Evolutionary conservation across 768 basidiomycete species (phyloP), one percentile per base, ranked within the genome.

Genomic region (Pleurotus ostreatus): DNA sequence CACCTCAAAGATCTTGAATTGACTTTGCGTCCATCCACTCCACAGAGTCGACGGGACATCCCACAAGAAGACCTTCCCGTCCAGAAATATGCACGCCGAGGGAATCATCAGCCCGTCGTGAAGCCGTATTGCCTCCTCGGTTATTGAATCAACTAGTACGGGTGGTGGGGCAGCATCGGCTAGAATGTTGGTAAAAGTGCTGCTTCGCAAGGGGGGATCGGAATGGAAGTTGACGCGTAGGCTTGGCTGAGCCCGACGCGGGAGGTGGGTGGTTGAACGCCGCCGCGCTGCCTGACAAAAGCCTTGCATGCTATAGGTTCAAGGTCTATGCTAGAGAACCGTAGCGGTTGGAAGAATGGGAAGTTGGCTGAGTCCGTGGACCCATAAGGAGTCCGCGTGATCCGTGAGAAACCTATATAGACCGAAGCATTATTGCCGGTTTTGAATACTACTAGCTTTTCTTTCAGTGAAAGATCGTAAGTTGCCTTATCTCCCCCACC

Each of bases 1-100:
- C 11, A 83, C 78, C 55, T 96, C 88, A 60, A 98, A 92, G 22
- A 96, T 68, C 60, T 84, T 80, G 61, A 96, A 91, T 58, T 85
- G 83, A 41, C 86, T 89, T 53, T 76, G 74, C 5, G 65, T 74
- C 94, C 94, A 98, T 2, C 77, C 87, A 2, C 68, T 63, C 85
- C 89, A 90, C 1, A 77, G 65, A 4, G 68, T 76, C 2, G 74
- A 69, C 2, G 54, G 54, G 15, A 90, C 88, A 66, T 98, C 86
- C 96, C 96, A 99, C 39, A 98, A 68, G 53, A 95, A 88, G 0
- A 93, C 88, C 45, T 89, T 83, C 2, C 92, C 93, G 56, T 92
- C 88, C 6, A 95, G 68, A 59, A 99, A 89, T 25, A 99, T 80
- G 62, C 86, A 88, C 0, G 94, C 82, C 0, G 85, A 85, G 0